Percentiles rank a stretch among this genome's conserved stretches.
Evolutionary conservation across 352 stramenopile species (phyloP).

Genomic region (Thalassiosira livingstoniorum): DNA sequence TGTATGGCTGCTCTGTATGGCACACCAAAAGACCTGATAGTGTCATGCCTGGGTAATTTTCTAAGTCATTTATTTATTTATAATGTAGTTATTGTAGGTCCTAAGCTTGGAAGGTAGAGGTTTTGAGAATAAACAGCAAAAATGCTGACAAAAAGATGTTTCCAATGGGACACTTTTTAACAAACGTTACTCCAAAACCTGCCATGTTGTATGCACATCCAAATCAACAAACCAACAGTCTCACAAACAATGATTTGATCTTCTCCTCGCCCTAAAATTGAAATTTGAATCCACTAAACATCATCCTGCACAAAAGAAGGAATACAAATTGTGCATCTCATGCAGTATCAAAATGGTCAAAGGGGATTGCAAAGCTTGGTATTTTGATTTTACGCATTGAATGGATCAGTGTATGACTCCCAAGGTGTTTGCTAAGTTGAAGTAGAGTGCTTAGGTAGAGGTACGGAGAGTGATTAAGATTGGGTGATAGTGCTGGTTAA

Average conservation of each 20-base stretch:
- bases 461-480: too few species aligned
- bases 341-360: slow-evolving; percentile 92
- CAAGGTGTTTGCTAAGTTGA: slow-evolving; percentile 95
- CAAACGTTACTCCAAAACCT: not conserved
- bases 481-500: too few species aligned
- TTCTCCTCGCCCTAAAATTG: slow-evolving; percentile 92
- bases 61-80: not conserved
- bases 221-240: slow-evolving; percentile 30
- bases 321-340: slow-evolving; percentile 92
- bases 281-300: slow-evolving; percentile 92
- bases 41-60: too few species aligned
- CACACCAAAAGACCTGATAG: too few species aligned
- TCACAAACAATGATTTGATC: slow-evolving; percentile 92
- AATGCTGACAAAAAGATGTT: not conserved
- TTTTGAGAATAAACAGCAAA: not conserved
- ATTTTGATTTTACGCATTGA: slow-evolving; percentile 95
- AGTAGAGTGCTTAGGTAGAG: too few species aligned
- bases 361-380: slow-evolving; percentile 93
- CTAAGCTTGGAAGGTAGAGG: not conserved
- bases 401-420: slow-evolving; percentile 95
- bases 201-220: not conserved
- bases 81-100: not conserved
- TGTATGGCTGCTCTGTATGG: too few species aligned
- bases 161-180: not conserved
- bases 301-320: slow-evolving; percentile 88